Percentiles rank a stretch among this genome's conserved stretches.
Evolutionary conservation across 78 protist genomes (phyloP).

Genomic region (Salpingoeca rosetta): DNA sequence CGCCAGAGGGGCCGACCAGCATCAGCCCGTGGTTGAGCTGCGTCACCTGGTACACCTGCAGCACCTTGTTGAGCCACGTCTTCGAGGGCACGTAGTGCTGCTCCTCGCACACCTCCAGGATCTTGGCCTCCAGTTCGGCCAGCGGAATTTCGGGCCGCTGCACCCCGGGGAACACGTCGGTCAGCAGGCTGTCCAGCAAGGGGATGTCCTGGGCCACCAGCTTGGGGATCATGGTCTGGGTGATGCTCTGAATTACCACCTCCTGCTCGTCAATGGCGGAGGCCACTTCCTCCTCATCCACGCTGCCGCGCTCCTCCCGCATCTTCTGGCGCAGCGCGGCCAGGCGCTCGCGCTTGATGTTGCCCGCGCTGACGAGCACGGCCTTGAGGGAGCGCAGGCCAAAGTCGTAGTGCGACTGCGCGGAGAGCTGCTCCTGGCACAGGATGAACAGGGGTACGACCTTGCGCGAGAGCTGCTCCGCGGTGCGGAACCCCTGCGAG

Average conservation of each 20-base stretch:
- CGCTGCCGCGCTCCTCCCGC: not conserved
- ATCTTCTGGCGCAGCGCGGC: not conserved
- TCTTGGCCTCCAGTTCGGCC: constrained; percentile 18
- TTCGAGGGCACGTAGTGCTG: constrained; percentile 29
- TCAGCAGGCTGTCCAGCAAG: constrained; percentile 60
- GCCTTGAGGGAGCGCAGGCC: constrained; percentile 96
- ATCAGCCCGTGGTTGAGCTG: constrained; percentile 87
- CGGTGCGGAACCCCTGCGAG: constrained; percentile 90
- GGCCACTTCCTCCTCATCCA: not conserved
- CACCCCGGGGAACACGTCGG: constrained; percentile 85
- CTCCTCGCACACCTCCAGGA: constrained; percentile 28
- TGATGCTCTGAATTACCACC: constrained; percentile 49
- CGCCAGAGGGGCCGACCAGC: constrained; percentile 91
- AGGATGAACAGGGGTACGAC: constrained; percentile 91
- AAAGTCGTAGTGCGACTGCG: constrained; percentile 96
- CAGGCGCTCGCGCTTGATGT: constrained; percentile 54
- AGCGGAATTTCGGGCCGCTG: constrained; percentile 8
- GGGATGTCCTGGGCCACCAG: constrained; percentile 83
- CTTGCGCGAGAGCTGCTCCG: constrained; percentile 79
- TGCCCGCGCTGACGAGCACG: constrained; percentile 89
- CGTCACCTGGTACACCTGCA: constrained; percentile 80
- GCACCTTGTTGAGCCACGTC: constrained; percentile 75
- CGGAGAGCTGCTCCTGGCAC: constrained; percentile 82
- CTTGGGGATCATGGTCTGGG: constrained; percentile 85
- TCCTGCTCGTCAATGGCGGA: constrained; percentile 29